phyloP scores from a whole-genome alignment of 2,329 filamentous ascomycete genomes.

The Paracamarosporium sp. region DNA sequence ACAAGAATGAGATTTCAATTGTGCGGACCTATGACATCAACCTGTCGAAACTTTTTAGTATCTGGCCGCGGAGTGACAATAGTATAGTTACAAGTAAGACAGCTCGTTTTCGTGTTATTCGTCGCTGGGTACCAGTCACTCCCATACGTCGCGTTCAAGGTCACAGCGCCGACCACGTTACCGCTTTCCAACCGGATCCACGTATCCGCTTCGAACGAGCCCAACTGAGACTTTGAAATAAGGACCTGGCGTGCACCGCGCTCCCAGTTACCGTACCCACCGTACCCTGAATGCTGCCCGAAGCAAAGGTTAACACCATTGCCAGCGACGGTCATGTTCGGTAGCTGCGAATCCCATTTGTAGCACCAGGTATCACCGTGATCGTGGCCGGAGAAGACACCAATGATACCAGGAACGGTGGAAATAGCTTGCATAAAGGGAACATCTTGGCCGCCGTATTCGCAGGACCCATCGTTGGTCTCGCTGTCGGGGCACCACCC shows the following conservation, averaged over 20 bases:
- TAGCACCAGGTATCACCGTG: slow-evolving; percentile 53
- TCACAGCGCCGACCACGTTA: slow-evolving; percentile 56
- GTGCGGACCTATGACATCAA: not conserved
- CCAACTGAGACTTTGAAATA: slow-evolving; percentile 51
- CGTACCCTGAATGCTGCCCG: slow-evolving; percentile 71
- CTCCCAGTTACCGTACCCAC: slow-evolving; percentile 69
- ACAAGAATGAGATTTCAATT: not conserved
- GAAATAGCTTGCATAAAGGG: slow-evolving; percentile 68
- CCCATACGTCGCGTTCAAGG: slow-evolving; percentile 65
- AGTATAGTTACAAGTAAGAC: slow-evolving; percentile 11
- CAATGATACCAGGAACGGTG: slow-evolving; percentile 51
- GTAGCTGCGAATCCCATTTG: slow-evolving; percentile 37
- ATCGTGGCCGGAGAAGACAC: slow-evolving; percentile 68
- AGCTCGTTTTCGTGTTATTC: slow-evolving; percentile 7
- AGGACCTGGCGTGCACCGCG: slow-evolving; percentile 64
- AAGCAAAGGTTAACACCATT: slow-evolving; percentile 59
- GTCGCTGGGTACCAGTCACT: slow-evolving; percentile 57
- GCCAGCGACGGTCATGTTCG: slow-evolving; percentile 40
- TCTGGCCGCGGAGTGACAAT: slow-evolving; percentile 5
- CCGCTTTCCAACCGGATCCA: slow-evolving; percentile 67
- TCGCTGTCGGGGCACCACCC: slow-evolving; percentile 15
- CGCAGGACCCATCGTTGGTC: slow-evolving; percentile 18
- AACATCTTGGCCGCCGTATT: slow-evolving; percentile 55
- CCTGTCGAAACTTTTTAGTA: slow-evolving; percentile 1
- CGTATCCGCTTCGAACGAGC: slow-evolving; percentile 54